Evolutionary conservation across 768 basidiomycete species (phyloP), one percentile per base, ranked within the genome.

Genomic region (Kwoniella dejecticola): DNA sequence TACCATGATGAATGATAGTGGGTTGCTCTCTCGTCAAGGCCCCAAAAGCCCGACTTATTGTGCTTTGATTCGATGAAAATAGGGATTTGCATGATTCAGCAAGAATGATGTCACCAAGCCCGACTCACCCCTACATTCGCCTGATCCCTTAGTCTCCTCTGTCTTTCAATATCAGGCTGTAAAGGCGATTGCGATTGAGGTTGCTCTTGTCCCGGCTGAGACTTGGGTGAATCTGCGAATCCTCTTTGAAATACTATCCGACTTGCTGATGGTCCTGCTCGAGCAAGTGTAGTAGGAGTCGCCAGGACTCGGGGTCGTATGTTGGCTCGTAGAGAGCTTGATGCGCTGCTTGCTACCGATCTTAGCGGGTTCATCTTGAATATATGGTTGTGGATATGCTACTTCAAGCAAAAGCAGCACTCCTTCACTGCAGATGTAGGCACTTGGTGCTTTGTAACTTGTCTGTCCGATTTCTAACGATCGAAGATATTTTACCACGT

Each of bases 101-200:
- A n/a, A n/a, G n/a, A n/a, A n/a, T n/a, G n/a, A n/a, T n/a, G n/a
- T n/a, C n/a, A n/a, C n/a, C n/a, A n/a, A n/a, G n/a, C n/a, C n/a
- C n/a, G n/a, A 71, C 72, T 52, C 52, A 74, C 72, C 29, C 73
- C 73, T 11, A 75, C 68, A 31, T 70, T 70, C 31, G 68, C 65
- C 49, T 64, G 66, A 62, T 74, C 72, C 48, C 66, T 56, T 17
- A 60, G 56, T 45, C 53, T 26, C 29, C 42, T 48, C 38, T 62
- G 60, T 40, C 48, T 30, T 31, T 50, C 48, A 31, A 50, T n/a
- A 15, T 50, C 48, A 50, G 48, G 48, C 21, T 50, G 48, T 50
- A 50, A 50, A 52, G 60, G 30, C 27, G 52, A 44, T 55, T 53
- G 17, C n/a, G 47, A 5, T 23, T 47, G 40, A 11, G 15, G 29